Conservation (phyloP, 148 eudicot genomes). For the Nyssa sinensis region DNA sequence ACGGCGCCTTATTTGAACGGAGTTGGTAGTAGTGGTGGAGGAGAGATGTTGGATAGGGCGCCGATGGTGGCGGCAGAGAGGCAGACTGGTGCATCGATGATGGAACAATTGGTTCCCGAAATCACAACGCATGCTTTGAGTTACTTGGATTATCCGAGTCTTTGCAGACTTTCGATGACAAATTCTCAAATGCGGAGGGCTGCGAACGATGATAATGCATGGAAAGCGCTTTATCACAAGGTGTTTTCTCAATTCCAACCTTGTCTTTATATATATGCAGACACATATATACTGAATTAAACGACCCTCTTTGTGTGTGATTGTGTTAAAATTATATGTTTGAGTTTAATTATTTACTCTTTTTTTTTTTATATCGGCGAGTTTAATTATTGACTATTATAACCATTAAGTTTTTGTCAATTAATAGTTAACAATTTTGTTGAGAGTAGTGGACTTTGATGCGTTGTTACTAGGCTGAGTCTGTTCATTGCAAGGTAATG, state of each 20-base stretch:
- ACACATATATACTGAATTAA: too few relatives aligned
- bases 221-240: constrained; percentile 96
- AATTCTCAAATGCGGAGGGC: constrained; percentile 90
- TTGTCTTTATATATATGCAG: not conserved
- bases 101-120: constrained; percentile 97
- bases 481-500: too few relatives aligned
- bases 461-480: not conserved
- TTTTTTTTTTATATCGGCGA: not conserved
- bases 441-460: not conserved
- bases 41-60: constrained; percentile 41
- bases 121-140: constrained; percentile 88
- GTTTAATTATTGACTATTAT: not conserved
- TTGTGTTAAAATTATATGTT: too few relatives aligned
- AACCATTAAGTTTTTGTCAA: not conserved
- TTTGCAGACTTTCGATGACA: constrained; percentile 88
- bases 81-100: constrained; percentile 84
- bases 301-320: too few relatives aligned
- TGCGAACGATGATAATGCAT: constrained; percentile 96
- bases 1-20: constrained; percentile 16
- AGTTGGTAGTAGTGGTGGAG: constrained; percentile 17
- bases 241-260: constrained; percentile 22
- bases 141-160: constrained; percentile 87
- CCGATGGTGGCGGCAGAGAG: constrained; percentile 30
- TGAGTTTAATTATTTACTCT: not conserved
- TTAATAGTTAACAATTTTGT: not conserved